Evolutionary conservation across 805 yeast genomes (phyloP), one percentile per base, ranked within the genome.

Genomic region (Dipodascopsis uninucleata): DNA sequence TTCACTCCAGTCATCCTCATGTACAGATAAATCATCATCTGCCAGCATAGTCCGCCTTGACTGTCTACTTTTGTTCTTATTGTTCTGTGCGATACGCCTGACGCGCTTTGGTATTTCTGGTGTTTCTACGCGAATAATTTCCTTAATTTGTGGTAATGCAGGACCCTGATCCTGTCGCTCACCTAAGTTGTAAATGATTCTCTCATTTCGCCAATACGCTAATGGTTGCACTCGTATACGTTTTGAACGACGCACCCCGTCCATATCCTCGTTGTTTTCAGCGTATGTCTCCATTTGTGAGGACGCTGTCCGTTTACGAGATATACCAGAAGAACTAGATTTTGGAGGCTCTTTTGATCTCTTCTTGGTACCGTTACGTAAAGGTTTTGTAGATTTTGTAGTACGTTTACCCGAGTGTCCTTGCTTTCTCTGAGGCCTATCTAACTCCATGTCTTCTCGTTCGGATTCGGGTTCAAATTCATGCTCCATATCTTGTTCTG

Each of bases 151-250:
- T 2, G 66, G 64, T 8, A 56, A 41, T 8, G 55, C 49, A 8
- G 35, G 39, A 4, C 52, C 49, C 1, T 53, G 37, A 18, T 45
- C 53, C 8, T 42, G 45, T 17, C 41, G 47, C 21, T 50, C 41
- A 4, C 52, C 63, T 23, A 59, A 46, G 12, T 71, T 68, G 58
- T 83, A 87, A 2, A 84, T 75, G 24, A 83, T 75, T 48, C 78
- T 70, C 63, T 87, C 96, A 58, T 84, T 85, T 61, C 84, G 76
- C 96, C 96, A 87, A 61, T 74, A 84, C 2, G 86, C 89, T 52
- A 87, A 66, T 0, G 95, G 90, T 3, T 81, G 76, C 5, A 83
- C 72, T 50, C 76, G 75, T 0, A 77, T 75, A 57, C 96, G 71
- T 25, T 73, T 70, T 0, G 95, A 83, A 52, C 85, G 68, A 52